These are phyloP conservation scores for Tricholoma matsutake DNA, from an alignment of 768 basidiomycete genomes.

Conservation along the genomic window DNA sequence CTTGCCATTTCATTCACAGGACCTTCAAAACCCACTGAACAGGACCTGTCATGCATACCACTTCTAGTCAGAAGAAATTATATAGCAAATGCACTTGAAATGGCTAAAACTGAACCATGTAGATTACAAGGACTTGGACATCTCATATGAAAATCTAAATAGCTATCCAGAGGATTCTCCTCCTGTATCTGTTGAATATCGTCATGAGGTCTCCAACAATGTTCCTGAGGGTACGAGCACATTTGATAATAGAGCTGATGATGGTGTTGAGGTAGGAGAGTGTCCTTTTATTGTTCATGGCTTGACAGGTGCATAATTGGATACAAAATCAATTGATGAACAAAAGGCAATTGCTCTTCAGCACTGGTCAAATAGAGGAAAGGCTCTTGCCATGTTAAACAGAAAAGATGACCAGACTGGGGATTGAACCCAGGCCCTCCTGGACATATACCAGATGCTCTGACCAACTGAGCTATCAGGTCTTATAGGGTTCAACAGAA, in stretches of 20 bases:
- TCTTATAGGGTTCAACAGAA: too few relatives aligned
- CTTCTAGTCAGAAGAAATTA: background rate
- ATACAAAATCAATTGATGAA: constrained; percentile 14
- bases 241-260: constrained; percentile 25
- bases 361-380: constrained; percentile 20
- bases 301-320: constrained; percentile 24
- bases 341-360: constrained; percentile 23
- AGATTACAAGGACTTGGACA: constrained; percentile 29
- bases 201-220: constrained; percentile 15
- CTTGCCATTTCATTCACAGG: constrained; percentile 34
- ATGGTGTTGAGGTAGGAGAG: constrained; percentile 25
- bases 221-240: constrained; percentile 22
- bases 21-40: constrained; percentile 17
- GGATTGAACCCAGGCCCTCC: too few relatives aligned
- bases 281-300: constrained; percentile 40
- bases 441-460: too few relatives aligned
- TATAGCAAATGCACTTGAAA: constrained; percentile 22
- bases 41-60: constrained; percentile 16
- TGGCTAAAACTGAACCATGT: constrained; percentile 36
- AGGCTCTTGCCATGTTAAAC: too few relatives aligned
- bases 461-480: too few relatives aligned
- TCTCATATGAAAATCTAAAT: constrained; percentile 23
- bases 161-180: constrained; percentile 21
- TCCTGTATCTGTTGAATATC: constrained; percentile 24
- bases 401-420: too few relatives aligned